Evolutionary conservation across 2,329 filamentous ascomycete genomes (phyloP).

Genomic region (Microthyrium microscopicum): DNA sequence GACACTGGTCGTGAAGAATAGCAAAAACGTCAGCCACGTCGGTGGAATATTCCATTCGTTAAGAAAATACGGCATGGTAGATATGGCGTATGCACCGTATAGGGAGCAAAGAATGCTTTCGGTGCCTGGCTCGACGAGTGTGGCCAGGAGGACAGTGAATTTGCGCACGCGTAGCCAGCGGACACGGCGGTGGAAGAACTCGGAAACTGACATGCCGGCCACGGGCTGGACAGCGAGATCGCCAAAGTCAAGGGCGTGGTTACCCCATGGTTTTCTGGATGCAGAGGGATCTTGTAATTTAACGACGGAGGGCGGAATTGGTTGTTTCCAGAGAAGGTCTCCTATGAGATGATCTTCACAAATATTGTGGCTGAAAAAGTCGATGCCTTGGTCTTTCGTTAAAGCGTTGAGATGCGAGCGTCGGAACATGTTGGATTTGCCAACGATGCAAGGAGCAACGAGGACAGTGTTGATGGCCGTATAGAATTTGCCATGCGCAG

Average conservation of each 20-base stretch:
- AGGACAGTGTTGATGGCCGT: conserved; percentile 87
- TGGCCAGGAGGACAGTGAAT: conserved; percentile 79
- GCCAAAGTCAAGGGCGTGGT: conserved; percentile 70
- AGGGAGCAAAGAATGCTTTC: conserved; percentile 68
- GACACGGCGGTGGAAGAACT: conserved; percentile 66
- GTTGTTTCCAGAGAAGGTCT: conserved; percentile 68
- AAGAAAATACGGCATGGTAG: conserved; percentile 25
- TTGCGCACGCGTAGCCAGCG: conserved; percentile 89
- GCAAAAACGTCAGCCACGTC: conserved; percentile 50
- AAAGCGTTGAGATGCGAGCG: conserved; percentile 73
- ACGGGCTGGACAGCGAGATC: conserved; percentile 86
- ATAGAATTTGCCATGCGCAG: conserved; percentile 93
- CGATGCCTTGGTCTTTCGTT: conserved; percentile 52
- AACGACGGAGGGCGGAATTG: conserved; percentile 22
- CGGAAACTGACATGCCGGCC: conserved; percentile 56
- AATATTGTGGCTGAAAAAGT: conserved; percentile 90
- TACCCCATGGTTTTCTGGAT: conserved; percentile 36
- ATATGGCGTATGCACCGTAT: conserved; percentile 16
- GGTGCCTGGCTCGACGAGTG: conserved; percentile 80
- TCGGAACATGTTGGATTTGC: conserved; percentile 98
- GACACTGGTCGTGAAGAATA: conserved; percentile 51
- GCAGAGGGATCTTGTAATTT: conserved; percentile 15
- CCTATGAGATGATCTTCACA: conserved; percentile 96
- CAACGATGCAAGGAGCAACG: conserved; percentile 82
- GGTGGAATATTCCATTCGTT: conserved; percentile 35